Evolutionary conservation across 1,284 basidiomycete genomes (phyloP), one percentile per base, ranked within the genome.

Genomic region (Fomitopsis palustris): DNA sequence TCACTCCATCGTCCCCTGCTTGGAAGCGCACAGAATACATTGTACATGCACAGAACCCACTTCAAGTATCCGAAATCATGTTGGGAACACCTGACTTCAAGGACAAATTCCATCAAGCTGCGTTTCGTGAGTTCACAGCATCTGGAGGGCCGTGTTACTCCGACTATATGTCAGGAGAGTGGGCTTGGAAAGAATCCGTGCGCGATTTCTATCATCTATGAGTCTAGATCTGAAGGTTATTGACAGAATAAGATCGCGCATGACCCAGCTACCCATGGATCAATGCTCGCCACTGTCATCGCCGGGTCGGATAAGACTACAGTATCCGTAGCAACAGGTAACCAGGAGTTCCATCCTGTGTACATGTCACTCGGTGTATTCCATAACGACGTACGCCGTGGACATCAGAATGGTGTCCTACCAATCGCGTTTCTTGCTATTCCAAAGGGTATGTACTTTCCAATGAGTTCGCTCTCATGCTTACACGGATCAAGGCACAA

Each of bases 221-320:
- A 2, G n/a, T 51, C 12, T 19, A 6, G 3, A 29, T 42, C n/a
- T 42, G 16, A 39, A 12, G 6, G 5, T n/a, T 7, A 17, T 5
- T 21, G 8, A 21, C n/a, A 61, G 63, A 54, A 63, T 42, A 25
- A 27, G 4, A 65, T 66, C 17, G 54, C 62, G 0, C 4, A 45
- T 1, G 58, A 65, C 47, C 51, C 61, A 0, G 12, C 39, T 0
- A 60, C 51, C 0, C 60, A 65, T 35, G 62, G 66, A 1, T 1
- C 62, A 0, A 63, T 64, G 57, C 56, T 69, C 7, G 31, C 45
- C 2, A 61, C 67, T 1, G 39, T 66, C 10, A 52, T 66, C 25
- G 43, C 60, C 1, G 67, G 68, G 1, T 56, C 55, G 8, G 67
- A 68, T 60, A 68, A 68, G 61, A 69, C 67, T 0, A 67, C 63